Conservation (phyloP, 1,284 basidiomycete species). For the Microbotryum violaceum region DNA sequence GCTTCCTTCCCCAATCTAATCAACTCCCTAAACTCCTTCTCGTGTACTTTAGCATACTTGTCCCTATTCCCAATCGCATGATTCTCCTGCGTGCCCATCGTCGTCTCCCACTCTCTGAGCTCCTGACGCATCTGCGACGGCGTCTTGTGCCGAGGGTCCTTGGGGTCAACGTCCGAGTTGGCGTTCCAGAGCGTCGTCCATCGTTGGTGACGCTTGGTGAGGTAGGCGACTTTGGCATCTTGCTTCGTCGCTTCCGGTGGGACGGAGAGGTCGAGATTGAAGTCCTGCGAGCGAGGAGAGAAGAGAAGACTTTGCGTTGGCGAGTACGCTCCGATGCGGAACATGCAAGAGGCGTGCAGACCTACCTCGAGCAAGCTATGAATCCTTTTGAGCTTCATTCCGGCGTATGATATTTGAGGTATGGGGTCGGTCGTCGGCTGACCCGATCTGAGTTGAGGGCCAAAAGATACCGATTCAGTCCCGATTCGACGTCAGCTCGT, state of each 20-base stretch:
- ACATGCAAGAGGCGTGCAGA: too few relatives aligned
- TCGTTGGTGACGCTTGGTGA: slow-evolving; percentile 9
- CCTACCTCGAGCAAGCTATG: slow-evolving; percentile 13
- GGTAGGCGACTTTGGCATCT: slow-evolving; percentile 2
- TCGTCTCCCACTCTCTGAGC: slow-evolving; percentile 20
- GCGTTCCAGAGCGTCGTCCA: slow-evolving; percentile 26
- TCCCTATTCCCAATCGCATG: neutral
- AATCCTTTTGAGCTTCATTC: slow-evolving; percentile 7
- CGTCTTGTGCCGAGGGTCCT: slow-evolving; percentile 8
- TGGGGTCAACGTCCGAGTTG: slow-evolving; percentile 14
- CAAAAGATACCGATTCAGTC: neutral
- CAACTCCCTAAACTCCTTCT: neutral
- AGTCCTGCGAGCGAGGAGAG: neutral
- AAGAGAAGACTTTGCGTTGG: neutral
- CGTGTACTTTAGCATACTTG: neutral
- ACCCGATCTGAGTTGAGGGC: neutral
- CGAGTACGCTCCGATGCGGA: neutral
- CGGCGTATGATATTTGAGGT: slow-evolving; percentile 6
- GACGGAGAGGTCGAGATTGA: slow-evolving; percentile 3
- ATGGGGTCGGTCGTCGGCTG: slow-evolving; percentile 1
- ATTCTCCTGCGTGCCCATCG: slow-evolving; percentile 1
- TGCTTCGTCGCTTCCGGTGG: neutral
- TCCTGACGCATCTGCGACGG: slow-evolving; percentile 7
- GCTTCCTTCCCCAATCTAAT: neutral
- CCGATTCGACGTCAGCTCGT: neutral